Evolutionary conservation across 2,329 filamentous ascomycete species (phyloP).

Genomic region (Penicillium sp.): DNA sequence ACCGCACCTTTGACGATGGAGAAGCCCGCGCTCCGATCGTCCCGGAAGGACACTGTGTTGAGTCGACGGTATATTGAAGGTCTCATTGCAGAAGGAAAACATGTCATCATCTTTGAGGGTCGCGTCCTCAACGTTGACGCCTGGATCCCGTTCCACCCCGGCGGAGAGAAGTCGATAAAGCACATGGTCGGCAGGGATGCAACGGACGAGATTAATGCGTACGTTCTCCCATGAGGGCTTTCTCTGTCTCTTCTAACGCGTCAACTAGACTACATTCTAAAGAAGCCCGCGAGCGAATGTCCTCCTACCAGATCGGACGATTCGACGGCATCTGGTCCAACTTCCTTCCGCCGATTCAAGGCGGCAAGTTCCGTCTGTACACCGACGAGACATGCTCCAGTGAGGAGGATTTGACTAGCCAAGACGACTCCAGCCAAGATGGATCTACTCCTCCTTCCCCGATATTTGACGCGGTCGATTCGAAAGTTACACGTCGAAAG

Average conservation of each 20-base stretch:
- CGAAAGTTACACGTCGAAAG: conserved; percentile 36
- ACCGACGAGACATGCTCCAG: conserved; percentile 43
- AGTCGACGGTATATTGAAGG: conserved; percentile 67
- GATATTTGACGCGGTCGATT: conserved; percentile 53
- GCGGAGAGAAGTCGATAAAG: conserved; percentile 81
- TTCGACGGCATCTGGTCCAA: conserved; percentile 80
- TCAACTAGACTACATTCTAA: conserved; percentile 67
- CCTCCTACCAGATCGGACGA: conserved; percentile 73
- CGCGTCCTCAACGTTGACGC: conserved; percentile 81
- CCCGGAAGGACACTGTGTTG: conserved; percentile 48
- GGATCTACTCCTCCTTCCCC: conserved; percentile 56
- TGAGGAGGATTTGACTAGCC: conserved; percentile 28
- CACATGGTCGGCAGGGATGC: conserved; percentile 94
- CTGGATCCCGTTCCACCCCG: conserved; percentile 86
- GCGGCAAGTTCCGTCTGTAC: conserved; percentile 65
- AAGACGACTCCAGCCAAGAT: conserved; percentile 45
- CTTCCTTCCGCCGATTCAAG: conserved; percentile 86
- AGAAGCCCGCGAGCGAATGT: conserved; percentile 71
- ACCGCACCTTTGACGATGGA: conserved; percentile 17
- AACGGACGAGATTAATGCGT: conserved; percentile 91
- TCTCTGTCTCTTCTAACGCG: not conserved
- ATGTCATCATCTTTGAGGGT: conserved; percentile 73
- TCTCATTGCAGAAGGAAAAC: conserved; percentile 73
- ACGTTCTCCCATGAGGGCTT: conserved; percentile 37
- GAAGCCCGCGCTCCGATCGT: conserved; percentile 16